A percentile compares a stretch with the other conserved stretches of the same genome.
These are phyloP conservation scores for Naganishia albida DNA, from an alignment of 1,284 basidiomycete species.

Conservation along the genomic window DNA sequence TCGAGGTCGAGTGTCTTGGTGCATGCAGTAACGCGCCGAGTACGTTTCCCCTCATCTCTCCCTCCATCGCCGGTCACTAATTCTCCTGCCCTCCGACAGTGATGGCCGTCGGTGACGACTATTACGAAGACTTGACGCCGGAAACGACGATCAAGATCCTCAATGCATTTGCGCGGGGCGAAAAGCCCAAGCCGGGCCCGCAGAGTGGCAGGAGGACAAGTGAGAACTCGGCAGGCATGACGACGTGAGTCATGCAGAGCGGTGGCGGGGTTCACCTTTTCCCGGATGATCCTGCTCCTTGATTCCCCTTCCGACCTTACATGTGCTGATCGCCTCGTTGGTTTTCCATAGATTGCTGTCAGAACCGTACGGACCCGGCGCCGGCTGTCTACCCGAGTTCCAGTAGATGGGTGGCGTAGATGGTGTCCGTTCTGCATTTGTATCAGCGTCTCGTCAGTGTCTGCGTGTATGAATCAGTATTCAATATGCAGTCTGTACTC, in stretches of 20 bases:
- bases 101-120: constrained; percentile 95
- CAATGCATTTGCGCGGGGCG: constrained; percentile 78
- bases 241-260: constrained; percentile 63
- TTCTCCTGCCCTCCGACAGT: constrained; percentile 50
- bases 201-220: constrained; percentile 82
- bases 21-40: constrained; percentile 98
- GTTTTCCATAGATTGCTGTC: constrained; percentile 17
- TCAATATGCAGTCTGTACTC: too few relatives aligned
- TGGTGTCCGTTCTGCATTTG: too few relatives aligned
- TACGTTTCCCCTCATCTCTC: constrained; percentile 38
- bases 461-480: too few relatives aligned
- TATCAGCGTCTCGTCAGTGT: too few relatives aligned
- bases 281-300: too few relatives aligned
- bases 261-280: too few relatives aligned
- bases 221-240: constrained; percentile 87
- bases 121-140: constrained; percentile 97
- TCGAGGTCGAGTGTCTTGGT: constrained; percentile 98
- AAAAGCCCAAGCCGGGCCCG: constrained; percentile 87
- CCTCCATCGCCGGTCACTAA: not conserved
- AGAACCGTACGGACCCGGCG: constrained; percentile 91
- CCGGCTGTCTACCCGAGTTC: constrained; percentile 85
- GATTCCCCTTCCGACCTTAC: not conserved
- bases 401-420: constrained; percentile 10
- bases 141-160: constrained; percentile 85
- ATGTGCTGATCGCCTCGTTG: not conserved